Base-by-base conservation (phyloP, 1,139 yeast genomes). In the Geotrichum cucujoidarum region DNA sequence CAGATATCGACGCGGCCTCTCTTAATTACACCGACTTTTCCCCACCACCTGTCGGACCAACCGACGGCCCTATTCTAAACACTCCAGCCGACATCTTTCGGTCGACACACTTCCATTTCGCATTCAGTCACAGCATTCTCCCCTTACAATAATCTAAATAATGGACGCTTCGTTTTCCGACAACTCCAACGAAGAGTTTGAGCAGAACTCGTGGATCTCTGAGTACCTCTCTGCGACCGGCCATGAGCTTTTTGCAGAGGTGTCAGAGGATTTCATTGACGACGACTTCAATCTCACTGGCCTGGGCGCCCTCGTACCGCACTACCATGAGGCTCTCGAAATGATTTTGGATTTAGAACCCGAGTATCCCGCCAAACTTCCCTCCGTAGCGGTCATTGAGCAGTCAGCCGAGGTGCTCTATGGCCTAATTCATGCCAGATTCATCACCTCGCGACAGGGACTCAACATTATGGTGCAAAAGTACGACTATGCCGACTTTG, bases 231-330 rank as follows among this genome's bases (percentile, higher is more conserved):
- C 87, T 40, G 74, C 83, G 56, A 87, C 85, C 60, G 96, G 95
- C 21, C 95, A 89, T 63, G 97, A 92, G 61, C 90, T 83, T 66
- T 89, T 89, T 66, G 95, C 92, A 33, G 95, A 92, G 54, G 96
- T 92, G 17, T 77, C 90, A 1, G 92, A 87, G 50, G 97, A 89
- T 47, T 92, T 89, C 64, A 88, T 92, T 55, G 97, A 90, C 60
- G 99, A 92, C 66, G 97, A 92, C 60, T 92, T 92, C 73, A 92
- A 92, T 63, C 74, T 92, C 59, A 90, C 97, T 1, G 97, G 97
- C 2, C 74, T 92, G 50, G 77, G 86, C 25, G 78, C 81, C 60
- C 80, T 85, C 55, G 96, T 92, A 4, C 95, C 97, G 7, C 86
- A 83, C 64, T 92, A 90, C 67, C 74, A 92, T 62, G 95, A 89